Conservation (phyloP, 73 alveolate genomes). For the Tetrahymena elliotti region DNA sequence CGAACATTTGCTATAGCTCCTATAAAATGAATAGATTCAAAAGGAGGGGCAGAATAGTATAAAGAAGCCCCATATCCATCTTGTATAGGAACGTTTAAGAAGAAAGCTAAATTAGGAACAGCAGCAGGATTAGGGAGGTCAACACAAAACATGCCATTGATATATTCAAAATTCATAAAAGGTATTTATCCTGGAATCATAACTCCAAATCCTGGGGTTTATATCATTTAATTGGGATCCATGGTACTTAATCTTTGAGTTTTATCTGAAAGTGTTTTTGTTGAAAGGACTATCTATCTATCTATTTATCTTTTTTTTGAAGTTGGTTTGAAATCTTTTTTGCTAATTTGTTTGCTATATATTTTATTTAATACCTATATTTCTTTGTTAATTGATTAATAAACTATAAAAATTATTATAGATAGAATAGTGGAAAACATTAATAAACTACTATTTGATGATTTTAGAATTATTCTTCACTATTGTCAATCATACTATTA, state of each 20-base stretch:
- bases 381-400: neutral
- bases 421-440: neutral
- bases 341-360: neutral
- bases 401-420: neutral
- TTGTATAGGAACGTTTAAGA: slow-evolving; percentile 53
- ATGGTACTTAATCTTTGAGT: neutral
- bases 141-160: slow-evolving; percentile 29
- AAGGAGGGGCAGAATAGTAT: slow-evolving; percentile 78
- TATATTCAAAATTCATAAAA: slow-evolving; percentile 24
- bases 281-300: neutral
- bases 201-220: slow-evolving; percentile 40
- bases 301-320: neutral
- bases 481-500: neutral
- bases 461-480: neutral
- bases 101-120: slow-evolving; percentile 65
- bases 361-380: neutral
- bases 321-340: neutral
- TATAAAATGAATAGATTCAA: slow-evolving; percentile 72
- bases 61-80: slow-evolving; percentile 77
- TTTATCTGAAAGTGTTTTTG: neutral
- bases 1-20: slow-evolving; percentile 93
- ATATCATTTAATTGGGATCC: neutral
- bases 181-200: slow-evolving; percentile 52
- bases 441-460: neutral
- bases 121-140: slow-evolving; percentile 53